A percentile compares a stretch with the other conserved stretches of the same genome.
Conservation (phyloP, 345 rosid genomes). For the Eucalyptus melliodora region DNA sequence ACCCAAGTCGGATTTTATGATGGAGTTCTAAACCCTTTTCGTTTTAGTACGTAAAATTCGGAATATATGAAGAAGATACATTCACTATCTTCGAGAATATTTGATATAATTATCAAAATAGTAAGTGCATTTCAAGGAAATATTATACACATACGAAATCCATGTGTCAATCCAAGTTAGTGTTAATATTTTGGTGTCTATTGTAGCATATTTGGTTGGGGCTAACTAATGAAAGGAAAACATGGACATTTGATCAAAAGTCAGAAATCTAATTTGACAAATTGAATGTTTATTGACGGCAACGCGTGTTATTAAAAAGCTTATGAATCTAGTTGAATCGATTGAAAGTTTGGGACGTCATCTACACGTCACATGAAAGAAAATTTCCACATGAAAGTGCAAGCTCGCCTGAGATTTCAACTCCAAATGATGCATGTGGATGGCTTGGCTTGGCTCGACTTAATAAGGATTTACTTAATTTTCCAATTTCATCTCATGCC, state of each 20-base stretch:
- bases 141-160: not conserved
- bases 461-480: not conserved
- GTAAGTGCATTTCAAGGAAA: fast-evolving
- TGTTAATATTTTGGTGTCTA: not conserved
- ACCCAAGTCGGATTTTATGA: not conserved
- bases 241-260: not conserved
- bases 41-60: fast-evolving
- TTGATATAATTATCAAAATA: not conserved
- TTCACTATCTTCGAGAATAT: not conserved
- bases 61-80: not conserved
- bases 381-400: not conserved
- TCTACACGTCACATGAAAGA: fast-evolving
- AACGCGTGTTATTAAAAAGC: fast-evolving
- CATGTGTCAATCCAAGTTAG: fast-evolving
- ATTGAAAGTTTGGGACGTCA: fast-evolving
- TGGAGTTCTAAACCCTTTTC: not conserved
- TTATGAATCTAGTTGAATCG: not conserved
- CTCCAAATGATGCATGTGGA: not conserved
- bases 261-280: fast-evolving
- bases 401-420: fast-evolving
- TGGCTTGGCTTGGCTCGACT: not conserved
- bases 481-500: not conserved
- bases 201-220: not conserved
- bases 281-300: fast-evolving
- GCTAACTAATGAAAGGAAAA: not conserved